Evolutionary conservation across 345 rosid species (phyloP).

Genomic region (Hibiscus mutabilis): DNA sequence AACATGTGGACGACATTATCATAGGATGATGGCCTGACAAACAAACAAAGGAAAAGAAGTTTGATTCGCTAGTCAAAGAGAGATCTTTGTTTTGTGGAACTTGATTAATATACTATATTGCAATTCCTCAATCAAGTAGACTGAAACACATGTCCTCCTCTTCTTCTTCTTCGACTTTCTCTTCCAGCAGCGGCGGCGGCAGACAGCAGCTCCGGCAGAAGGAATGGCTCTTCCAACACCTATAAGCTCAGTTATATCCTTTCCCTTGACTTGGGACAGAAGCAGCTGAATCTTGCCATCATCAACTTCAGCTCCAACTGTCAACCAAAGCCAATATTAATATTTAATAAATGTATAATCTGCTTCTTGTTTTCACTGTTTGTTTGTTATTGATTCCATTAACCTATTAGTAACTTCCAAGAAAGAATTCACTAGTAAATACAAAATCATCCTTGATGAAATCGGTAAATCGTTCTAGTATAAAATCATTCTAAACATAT

Average conservation of each 20-base stretch:
- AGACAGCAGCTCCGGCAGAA: slow-evolving; percentile 16
- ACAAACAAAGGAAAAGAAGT: not conserved
- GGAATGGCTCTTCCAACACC: slow-evolving; percentile 48
- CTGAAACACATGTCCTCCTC: not conserved
- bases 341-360: not conserved
- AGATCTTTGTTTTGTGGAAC: not conserved
- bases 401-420: no score
- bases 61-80: not conserved
- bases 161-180: not conserved
- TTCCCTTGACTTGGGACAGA: slow-evolving; percentile 44
- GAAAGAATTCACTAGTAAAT: no score
- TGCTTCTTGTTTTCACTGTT: no score
- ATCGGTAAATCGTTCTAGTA: no score
- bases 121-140: not conserved
- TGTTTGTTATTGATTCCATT: no score
- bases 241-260: slow-evolving; percentile 52
- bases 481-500: no score
- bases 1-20: no score
- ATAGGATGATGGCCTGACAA: not conserved
- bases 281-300: slow-evolving; percentile 48
- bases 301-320: slow-evolving; percentile 34
- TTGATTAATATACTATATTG: not conserved
- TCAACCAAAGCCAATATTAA: not conserved
- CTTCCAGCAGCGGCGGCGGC: slow-evolving; percentile 20
- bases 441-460: no score